Conservation (phyloP, 192 early-diverging fungal genomes). For the Dimargaris verticillata region DNA sequence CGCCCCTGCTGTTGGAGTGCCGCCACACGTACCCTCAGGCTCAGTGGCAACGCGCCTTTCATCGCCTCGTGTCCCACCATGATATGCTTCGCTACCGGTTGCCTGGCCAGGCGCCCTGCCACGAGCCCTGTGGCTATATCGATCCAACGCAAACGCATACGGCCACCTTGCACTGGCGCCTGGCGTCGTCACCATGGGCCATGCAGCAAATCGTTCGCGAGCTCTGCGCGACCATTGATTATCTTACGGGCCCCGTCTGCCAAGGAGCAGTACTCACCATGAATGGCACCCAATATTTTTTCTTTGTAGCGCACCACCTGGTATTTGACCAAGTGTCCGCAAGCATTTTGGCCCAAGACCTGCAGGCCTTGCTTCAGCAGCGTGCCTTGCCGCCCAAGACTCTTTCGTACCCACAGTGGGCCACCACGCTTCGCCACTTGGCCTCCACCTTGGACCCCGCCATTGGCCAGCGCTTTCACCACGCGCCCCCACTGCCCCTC, state of each 20-base stretch:
- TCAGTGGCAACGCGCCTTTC: neutral
- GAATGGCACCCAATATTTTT: constrained; percentile 10
- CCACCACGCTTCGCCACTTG: neutral
- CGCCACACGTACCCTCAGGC: neutral
- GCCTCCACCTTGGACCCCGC: too few relatives aligned
- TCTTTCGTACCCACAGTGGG: constrained; percentile 13
- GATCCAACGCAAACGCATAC: too few relatives aligned
- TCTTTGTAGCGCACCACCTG: constrained; percentile 18
- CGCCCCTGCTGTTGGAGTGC: neutral
- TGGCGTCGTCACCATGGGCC: too few relatives aligned
- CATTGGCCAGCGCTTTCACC: too few relatives aligned
- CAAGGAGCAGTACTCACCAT: constrained; percentile 2
- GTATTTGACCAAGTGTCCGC: constrained; percentile 16
- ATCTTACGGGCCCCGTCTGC: neutral
- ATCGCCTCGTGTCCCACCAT: neutral
- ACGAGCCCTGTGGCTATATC: too few relatives aligned
- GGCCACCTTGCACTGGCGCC: too few relatives aligned
- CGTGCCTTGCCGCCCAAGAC: constrained; percentile 13
- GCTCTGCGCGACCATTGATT: neutral
- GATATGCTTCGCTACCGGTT: constrained; percentile 2
- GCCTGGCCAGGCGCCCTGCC: too few relatives aligned
- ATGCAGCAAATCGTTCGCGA: neutral
- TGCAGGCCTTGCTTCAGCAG: constrained; percentile 3
- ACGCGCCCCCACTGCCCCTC: too few relatives aligned
- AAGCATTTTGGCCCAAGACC: constrained; percentile 16